Evolutionary conservation across 169 alveolate species (phyloP).

Genomic region (Plasmodium vivax): DNA sequence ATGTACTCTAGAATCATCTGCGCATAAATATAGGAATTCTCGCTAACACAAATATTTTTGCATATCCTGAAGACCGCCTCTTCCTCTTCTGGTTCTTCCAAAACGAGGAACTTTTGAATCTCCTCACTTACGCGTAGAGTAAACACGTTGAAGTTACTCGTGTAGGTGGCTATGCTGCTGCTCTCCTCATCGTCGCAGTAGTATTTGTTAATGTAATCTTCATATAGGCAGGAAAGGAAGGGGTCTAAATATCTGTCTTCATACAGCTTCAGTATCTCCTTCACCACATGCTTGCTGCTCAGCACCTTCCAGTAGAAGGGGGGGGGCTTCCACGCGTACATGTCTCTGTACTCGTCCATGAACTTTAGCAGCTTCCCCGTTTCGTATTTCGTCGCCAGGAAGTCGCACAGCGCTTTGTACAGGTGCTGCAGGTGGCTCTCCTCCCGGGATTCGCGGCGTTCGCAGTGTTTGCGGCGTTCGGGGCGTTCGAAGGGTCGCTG

Average conservation of each 20-base stretch:
- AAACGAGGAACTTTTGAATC: slow-evolving; percentile 85
- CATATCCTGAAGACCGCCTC: slow-evolving; percentile 77
- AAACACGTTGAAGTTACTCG: slow-evolving; percentile 91
- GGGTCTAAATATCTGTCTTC: slow-evolving; percentile 86
- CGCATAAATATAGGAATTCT: slow-evolving; percentile 92
- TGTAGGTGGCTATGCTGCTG: slow-evolving; percentile 78
- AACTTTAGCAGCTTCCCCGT: slow-evolving; percentile 85
- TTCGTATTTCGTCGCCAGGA: slow-evolving; percentile 84
- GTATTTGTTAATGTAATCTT: slow-evolving; percentile 85
- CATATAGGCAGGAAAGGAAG: slow-evolving; percentile 87
- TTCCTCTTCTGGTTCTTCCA: slow-evolving; percentile 85
- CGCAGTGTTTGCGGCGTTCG: too few relatives aligned
- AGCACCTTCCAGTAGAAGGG: slow-evolving; percentile 88
- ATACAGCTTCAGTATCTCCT: slow-evolving; percentile 86
- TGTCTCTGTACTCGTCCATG: slow-evolving; percentile 88
- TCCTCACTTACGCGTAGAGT: slow-evolving; percentile 91
- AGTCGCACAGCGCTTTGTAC: slow-evolving; percentile 84
- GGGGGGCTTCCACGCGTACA: slow-evolving; percentile 91
- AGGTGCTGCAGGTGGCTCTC: slow-evolving; percentile 16
- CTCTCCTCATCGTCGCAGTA: slow-evolving; percentile 57
- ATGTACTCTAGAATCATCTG: slow-evolving; percentile 91
- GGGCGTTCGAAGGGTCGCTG: too few relatives aligned
- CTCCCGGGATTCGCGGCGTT: background rate
- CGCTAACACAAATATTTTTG: slow-evolving; percentile 87
- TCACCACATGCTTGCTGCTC: slow-evolving; percentile 82